Percentiles rank a stretch among this genome's conserved stretches.
Evolutionary conservation across 768 basidiomycete genomes (phyloP).

Genomic region (Phanerochaete carnosa): DNA sequence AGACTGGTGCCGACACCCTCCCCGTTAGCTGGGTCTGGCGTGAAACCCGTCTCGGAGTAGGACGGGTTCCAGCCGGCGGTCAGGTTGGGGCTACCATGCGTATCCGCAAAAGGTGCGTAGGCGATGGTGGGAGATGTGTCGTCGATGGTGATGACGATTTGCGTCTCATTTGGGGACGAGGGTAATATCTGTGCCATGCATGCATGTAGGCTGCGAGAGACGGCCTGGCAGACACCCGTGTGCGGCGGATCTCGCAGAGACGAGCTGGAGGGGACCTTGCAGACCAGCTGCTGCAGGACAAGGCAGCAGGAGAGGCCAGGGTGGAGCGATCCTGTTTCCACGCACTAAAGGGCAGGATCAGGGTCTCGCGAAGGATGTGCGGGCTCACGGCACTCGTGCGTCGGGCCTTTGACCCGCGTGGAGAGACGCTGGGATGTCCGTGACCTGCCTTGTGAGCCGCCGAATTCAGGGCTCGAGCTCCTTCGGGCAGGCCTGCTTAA

Average conservation of each 20-base stretch:
- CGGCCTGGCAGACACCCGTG: background rate
- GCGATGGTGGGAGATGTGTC: slow-evolving; percentile 63
- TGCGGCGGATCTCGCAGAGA: no score
- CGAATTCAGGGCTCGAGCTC: background rate
- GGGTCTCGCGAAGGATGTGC: background rate
- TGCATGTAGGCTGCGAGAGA: slow-evolving; percentile 2
- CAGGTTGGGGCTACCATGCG: slow-evolving; percentile 43
- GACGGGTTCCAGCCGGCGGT: slow-evolving; percentile 67
- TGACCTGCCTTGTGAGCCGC: background rate
- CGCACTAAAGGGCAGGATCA: slow-evolving; percentile 4
- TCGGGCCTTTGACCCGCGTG: slow-evolving; percentile 2
- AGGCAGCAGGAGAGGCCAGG: background rate
- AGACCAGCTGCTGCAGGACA: background rate
- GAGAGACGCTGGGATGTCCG: background rate
- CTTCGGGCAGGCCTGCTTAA: background rate
- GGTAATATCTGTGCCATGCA: slow-evolving; percentile 35
- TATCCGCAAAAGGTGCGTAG: slow-evolving; percentile 62
- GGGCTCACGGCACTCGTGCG: background rate
- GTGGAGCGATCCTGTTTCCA: background rate
- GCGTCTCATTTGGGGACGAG: slow-evolving; percentile 16
- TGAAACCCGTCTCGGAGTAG: slow-evolving; percentile 49
- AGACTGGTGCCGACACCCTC: slow-evolving; percentile 51
- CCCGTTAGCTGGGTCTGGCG: slow-evolving; percentile 31
- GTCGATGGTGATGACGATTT: slow-evolving; percentile 45
- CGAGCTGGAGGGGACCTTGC: background rate